A percentile compares a stretch with the other conserved stretches of the same genome.
Evolutionary conservation across 2,329 filamentous ascomycete species (phyloP).

Genomic region (Exserohilum turcica): DNA sequence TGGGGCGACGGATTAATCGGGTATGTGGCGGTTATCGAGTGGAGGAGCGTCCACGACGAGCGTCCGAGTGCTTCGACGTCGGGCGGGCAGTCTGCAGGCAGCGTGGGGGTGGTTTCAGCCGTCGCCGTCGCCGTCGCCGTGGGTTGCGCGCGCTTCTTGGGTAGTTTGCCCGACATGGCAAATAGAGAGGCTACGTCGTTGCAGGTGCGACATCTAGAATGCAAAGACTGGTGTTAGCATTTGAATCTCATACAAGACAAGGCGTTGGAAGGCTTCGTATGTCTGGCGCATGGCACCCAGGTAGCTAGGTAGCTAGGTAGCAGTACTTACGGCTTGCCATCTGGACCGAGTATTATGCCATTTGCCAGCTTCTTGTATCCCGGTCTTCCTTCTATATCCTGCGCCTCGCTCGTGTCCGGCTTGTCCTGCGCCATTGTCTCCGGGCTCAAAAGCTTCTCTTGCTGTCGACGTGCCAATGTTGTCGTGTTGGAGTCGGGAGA

Average conservation of each 20-base stretch:
- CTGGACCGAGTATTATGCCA: constrained; percentile 75
- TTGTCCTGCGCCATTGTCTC: constrained; percentile 30
- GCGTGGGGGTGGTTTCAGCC: constrained; percentile 37
- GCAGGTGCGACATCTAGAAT: constrained; percentile 70
- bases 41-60: constrained; percentile 89
- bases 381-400: constrained; percentile 32
- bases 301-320: neutral
- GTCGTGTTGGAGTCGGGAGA: constrained; percentile 9
- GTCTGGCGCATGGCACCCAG: constrained; percentile 23
- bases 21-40: constrained; percentile 88
- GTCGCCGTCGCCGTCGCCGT: constrained; percentile 45
- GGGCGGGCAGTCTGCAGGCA: constrained; percentile 76
- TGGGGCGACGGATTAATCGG: constrained; percentile 68
- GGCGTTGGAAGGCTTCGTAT: neutral
- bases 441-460: neutral
- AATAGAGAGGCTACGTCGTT: constrained; percentile 66
- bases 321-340: constrained; percentile 78
- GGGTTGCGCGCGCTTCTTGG: constrained; percentile 41
- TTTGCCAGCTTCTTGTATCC: constrained; percentile 65
- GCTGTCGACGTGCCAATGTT: neutral
- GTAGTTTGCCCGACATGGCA: constrained; percentile 55
- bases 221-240: neutral
- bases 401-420: constrained; percentile 30
- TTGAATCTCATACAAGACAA: neutral
- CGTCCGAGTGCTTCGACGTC: constrained; percentile 88